Evolutionary conservation across 129 eudicot species (phyloP).

Genomic region (Artemisia tridentata): DNA sequence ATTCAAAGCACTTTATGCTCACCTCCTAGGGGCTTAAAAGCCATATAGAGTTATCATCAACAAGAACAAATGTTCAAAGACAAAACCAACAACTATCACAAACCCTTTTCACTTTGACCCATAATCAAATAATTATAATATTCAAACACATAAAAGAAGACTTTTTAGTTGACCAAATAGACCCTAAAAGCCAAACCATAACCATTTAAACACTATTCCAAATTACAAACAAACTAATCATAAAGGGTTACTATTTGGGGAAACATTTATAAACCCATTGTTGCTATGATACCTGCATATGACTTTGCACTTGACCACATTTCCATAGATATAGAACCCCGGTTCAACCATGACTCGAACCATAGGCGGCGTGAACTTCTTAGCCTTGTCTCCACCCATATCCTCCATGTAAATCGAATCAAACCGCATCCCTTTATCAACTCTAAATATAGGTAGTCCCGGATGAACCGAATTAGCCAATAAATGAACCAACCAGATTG

Average conservation of each 20-base stretch:
- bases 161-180: slow-evolving; percentile 33
- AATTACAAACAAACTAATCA: slow-evolving; percentile 21
- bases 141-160: slow-evolving; percentile 8
- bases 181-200: slow-evolving; percentile 30
- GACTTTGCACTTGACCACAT: slow-evolving; percentile 96
- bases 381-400: slow-evolving; percentile 76
- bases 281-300: slow-evolving; percentile 68
- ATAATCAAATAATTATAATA: slow-evolving; percentile 26
- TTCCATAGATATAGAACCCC: slow-evolving; percentile 87
- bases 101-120: slow-evolving; percentile 37
- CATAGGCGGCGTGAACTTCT: slow-evolving; percentile 48
- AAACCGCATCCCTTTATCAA: slow-evolving; percentile 64
- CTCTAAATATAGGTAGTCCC: slow-evolving; percentile 69
- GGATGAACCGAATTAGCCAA: slow-evolving; percentile 93
- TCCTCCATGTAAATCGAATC: slow-evolving; percentile 95
- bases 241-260: slow-evolving; percentile 31
- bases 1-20: slow-evolving; percentile 25
- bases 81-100: slow-evolving; percentile 29
- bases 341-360: slow-evolving; percentile 92
- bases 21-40: slow-evolving; percentile 22
- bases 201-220: slow-evolving; percentile 10
- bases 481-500: slow-evolving; percentile 89
- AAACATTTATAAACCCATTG: slow-evolving; percentile 26
- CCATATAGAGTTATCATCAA: slow-evolving; percentile 35
- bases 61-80: slow-evolving; percentile 35